These are phyloP conservation scores for Spathaspora sp. DNA, from an alignment of 1,139 yeast species.

Conservation along the genomic window DNA sequence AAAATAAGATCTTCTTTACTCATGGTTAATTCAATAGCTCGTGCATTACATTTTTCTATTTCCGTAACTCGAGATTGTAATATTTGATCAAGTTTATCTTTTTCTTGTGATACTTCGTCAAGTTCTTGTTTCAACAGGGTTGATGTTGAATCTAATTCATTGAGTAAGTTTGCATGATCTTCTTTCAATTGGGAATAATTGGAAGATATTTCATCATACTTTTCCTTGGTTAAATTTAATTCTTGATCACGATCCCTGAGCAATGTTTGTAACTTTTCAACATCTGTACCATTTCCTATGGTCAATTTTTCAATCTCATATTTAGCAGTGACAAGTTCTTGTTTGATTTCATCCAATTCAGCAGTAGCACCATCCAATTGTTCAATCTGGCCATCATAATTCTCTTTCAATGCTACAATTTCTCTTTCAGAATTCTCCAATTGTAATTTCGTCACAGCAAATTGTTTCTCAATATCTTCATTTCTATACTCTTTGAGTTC, in stretches of 20 bases:
- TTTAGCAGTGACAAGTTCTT: background rate
- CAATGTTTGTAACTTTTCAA: background rate
- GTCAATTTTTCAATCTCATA: slow-evolving; percentile 3
- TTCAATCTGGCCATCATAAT: slow-evolving; percentile 8
- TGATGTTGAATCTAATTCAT: background rate
- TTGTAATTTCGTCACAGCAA: slow-evolving; percentile 7
- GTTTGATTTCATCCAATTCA: background rate
- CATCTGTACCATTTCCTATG: background rate
- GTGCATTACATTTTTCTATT: slow-evolving; percentile 21
- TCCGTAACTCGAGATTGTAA: slow-evolving; percentile 7
- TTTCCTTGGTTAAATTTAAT: background rate
- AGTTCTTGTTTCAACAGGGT: slow-evolving; percentile 8
- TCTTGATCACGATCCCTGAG: background rate
- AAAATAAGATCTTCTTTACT: slow-evolving; percentile 1
- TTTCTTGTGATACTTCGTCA: slow-evolving; percentile 4
- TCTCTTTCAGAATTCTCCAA: slow-evolving; percentile 14
- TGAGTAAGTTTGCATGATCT: slow-evolving; percentile 1
- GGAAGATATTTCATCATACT: background rate
- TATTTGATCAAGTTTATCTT: slow-evolving; percentile 2
- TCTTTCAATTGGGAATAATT: slow-evolving; percentile 1
- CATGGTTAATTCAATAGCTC: slow-evolving; percentile 4
- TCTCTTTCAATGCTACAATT: slow-evolving; percentile 11
- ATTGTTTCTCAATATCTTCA: background rate
- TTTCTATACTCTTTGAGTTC: slow-evolving; percentile 2
- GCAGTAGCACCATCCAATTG: slow-evolving; percentile 5